Conservation (phyloP, 2,329 filamentous ascomycete species). For the Microcera coccophila region DNA sequence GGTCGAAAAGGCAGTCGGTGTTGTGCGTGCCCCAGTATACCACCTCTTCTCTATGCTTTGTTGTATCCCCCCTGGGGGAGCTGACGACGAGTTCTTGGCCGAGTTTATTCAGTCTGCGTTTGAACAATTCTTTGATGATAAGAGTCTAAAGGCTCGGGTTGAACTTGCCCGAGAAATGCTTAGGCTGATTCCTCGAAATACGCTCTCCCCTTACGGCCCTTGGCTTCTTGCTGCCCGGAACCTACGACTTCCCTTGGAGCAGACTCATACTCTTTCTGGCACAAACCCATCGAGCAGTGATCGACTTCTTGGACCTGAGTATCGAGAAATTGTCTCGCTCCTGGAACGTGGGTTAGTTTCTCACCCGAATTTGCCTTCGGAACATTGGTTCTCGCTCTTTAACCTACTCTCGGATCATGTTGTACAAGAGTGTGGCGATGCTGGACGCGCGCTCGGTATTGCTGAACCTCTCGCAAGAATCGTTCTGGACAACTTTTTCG, state of each 20-base stretch:
- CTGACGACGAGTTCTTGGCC: conserved; percentile 44
- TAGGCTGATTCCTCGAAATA: conserved; percentile 44
- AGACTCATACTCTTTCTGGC: conserved; percentile 16
- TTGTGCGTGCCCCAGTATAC: conserved; percentile 58
- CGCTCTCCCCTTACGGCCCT: conserved; percentile 44
- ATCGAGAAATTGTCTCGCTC: conserved; percentile 64
- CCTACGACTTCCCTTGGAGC: conserved; percentile 42
- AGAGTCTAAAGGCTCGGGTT: conserved; percentile 40
- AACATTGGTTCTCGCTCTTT: conserved; percentile 54
- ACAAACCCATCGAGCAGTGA: conserved; percentile 28
- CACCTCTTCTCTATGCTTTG: conserved; percentile 63
- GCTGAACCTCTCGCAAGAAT: conserved; percentile 66
- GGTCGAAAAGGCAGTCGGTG: conserved; percentile 46
- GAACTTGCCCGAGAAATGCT: conserved; percentile 51
- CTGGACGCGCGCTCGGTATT: conserved; percentile 60
- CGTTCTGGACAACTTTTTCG: conserved; percentile 38
- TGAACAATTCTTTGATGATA: conserved; percentile 55
- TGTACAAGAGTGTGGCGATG: conserved; percentile 61
- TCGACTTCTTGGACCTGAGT: conserved; percentile 60
- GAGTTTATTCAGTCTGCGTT: conserved; percentile 51
- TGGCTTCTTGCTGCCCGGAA: conserved; percentile 51
- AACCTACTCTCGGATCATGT: conserved; percentile 53
- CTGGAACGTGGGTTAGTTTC: conserved; percentile 58
- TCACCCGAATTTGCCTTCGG: conserved; percentile 45
- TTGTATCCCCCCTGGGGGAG: conserved; percentile 43